Evolutionary conservation across 192 early-diverging fungal species (phyloP), one percentile per base, ranked within the genome.

Genomic region (Coemansia pectinata): DNA sequence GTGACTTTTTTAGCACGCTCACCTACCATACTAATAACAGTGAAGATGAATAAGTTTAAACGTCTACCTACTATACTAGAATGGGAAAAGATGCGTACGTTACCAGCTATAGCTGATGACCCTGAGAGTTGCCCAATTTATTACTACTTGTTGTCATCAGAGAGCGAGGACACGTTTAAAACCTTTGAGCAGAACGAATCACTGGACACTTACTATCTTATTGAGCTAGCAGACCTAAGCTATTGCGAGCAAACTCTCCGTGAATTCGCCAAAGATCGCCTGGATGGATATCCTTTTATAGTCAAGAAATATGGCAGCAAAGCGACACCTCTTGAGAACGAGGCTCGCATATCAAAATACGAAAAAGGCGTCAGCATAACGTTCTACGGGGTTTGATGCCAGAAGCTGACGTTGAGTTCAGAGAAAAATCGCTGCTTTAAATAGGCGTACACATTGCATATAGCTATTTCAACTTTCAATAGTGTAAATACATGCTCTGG

Each of bases 331-430:
- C 27, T 48, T 58, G 48, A 62, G 47, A 33, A 62, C 65, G 62
- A 73, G 36, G 36, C 70, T 25, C n/a, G 48, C 23, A 41, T 60
- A 40, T 38, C 47, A 8, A 48, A 48, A 48, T 21, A 48, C 47
- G 9, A 17, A 5, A 2, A 6, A 48, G 7, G 19, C 5, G 44
- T n/a, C 1, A 19, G 5, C 3, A 6, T 45, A 14, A n/a, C 44
- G 4, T 21, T 48, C 8, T 48, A 48, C 19, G 47, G 47, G 5
- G 42, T 45, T 45, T 45, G 14, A 42, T 42, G 41, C 41, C 14
- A 42, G 4, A 42, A 15, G 12, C 10, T 15, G 14, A 11, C 41
- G 41, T 15, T 4, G 42, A 19, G 19, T 19, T 21, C 47, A 21
- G 47, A 17, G 19, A 48, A 17, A 9, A 6, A 9, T 2, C 7